phyloP scores from a whole-genome alignment of 192 early-diverging fungal genomes.

The Pecoramyces ruminantium region DNA sequence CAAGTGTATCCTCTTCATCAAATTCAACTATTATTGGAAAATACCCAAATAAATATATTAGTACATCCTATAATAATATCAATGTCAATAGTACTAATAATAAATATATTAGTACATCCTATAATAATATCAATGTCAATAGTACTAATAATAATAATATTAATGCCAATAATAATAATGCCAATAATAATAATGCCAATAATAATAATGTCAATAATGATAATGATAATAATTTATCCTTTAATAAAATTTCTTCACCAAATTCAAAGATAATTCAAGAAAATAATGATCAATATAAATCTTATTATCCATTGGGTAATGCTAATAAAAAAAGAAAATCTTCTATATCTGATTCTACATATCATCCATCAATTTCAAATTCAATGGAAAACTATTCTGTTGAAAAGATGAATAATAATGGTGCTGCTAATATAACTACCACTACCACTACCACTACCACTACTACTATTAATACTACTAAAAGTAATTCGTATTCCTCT shows the following conservation, averaged over 20 bases:
- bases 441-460: too few relatives aligned
- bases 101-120: too few relatives aligned
- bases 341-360: too few relatives aligned
- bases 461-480: not conserved
- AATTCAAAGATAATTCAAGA: not conserved
- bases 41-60: not conserved
- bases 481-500: not conserved
- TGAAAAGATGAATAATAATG: not conserved
- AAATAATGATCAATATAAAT: not conserved
- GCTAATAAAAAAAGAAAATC: not conserved
- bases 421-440: too few relatives aligned
- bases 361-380: not conserved
- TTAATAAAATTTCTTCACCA: too few relatives aligned
- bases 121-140: too few relatives aligned
- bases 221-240: not conserved
- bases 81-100: too few relatives aligned
- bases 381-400: not conserved
- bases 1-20: not conserved
- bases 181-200: not conserved
- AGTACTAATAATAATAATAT: too few relatives aligned
- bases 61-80: not conserved
- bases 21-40: not conserved
- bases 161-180: too few relatives aligned
- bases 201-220: too few relatives aligned
- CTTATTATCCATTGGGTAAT: not conserved